phyloP scores from a whole-genome alignment of 2,329 filamentous ascomycete species.

The Didymella pomorum region DNA sequence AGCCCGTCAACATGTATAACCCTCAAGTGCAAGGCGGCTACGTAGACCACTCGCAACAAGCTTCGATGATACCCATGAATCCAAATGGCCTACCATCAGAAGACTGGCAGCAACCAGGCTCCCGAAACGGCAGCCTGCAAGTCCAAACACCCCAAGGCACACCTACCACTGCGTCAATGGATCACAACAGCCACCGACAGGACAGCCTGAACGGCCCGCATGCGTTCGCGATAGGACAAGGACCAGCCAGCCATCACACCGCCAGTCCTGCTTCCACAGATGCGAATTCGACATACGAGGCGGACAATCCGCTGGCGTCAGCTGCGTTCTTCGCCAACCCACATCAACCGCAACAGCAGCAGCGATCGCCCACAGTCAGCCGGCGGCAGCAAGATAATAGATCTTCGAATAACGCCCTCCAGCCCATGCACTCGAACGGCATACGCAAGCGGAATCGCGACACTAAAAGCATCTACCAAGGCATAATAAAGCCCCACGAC shows the following conservation, averaged over 20 bases:
- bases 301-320: slow-evolving; percentile 50
- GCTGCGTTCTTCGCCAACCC: slow-evolving; percentile 47
- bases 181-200: slow-evolving; percentile 40
- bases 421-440: slow-evolving; percentile 44
- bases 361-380: slow-evolving; percentile 40
- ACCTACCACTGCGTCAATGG: slow-evolving; percentile 47
- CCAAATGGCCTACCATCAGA: slow-evolving; percentile 36
- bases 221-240: slow-evolving; percentile 69
- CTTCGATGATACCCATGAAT: slow-evolving; percentile 44
- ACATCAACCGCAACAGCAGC: slow-evolving; percentile 40
- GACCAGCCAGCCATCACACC: slow-evolving; percentile 63
- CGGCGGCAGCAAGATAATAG: slow-evolving; percentile 39
- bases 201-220: slow-evolving; percentile 56
- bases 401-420: slow-evolving; percentile 40
- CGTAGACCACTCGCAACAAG: slow-evolving; percentile 32
- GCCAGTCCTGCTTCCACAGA: slow-evolving; percentile 63
- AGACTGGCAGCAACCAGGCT: slow-evolving; percentile 51
- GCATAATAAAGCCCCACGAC: slow-evolving; percentile 87
- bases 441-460: slow-evolving; percentile 67
- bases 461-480: slow-evolving; percentile 85
- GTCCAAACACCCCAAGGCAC: slow-evolving; percentile 55
- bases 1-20: slow-evolving; percentile 47
- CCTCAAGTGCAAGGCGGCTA: slow-evolving; percentile 50
- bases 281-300: slow-evolving; percentile 53
- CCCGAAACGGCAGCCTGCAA: slow-evolving; percentile 55